These are phyloP conservation scores for Stropharia rugosoannulata DNA, from an alignment of 768 basidiomycete genomes.

Conservation along the genomic window DNA sequence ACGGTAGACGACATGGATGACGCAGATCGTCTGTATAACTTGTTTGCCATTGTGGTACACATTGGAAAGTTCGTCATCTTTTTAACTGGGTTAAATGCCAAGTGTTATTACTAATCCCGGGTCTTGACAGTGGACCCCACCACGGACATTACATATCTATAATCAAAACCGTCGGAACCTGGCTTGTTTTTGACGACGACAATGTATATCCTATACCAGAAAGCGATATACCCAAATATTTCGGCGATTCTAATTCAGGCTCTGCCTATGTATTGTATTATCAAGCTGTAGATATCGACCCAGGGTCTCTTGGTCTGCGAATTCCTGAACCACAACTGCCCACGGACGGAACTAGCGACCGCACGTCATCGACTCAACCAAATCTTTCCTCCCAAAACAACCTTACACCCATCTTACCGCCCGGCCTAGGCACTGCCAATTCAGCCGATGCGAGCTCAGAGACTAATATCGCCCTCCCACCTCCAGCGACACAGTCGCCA, in stretches of 20 bases:
- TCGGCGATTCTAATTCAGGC: conserved; percentile 85
- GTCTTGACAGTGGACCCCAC: conserved; percentile 77
- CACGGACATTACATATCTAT: conserved; percentile 98
- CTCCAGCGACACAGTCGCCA: conserved; percentile 12
- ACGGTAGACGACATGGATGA: conserved; percentile 92
- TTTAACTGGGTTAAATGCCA: conserved; percentile 12
- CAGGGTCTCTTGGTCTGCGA: conserved; percentile 66
- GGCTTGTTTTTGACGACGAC: conserved; percentile 97
- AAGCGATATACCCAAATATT: conserved; percentile 88
- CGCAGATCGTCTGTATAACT: conserved; percentile 89
- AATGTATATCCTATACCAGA: conserved; percentile 87
- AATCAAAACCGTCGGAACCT: conserved; percentile 79
- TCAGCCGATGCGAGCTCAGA: conserved; percentile 22
- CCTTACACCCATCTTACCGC: conserved; percentile 27
- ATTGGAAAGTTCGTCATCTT: conserved; percentile 82
- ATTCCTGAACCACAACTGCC: conserved; percentile 26
- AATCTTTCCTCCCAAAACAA: conserved; percentile 16
- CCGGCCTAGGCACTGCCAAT: conserved; percentile 20
- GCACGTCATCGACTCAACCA: conserved; percentile 17
- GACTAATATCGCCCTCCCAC: conserved; percentile 23
- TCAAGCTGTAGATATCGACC: conserved; percentile 87
- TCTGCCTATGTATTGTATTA: conserved; percentile 98
- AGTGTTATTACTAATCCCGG: conserved; percentile 13
- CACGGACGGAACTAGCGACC: conserved; percentile 20
- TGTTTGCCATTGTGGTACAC: conserved; percentile 98